phyloP scores from a whole-genome alignment of 1,284 basidiomycete genomes.

The Anthracocystis setariae region DNA sequence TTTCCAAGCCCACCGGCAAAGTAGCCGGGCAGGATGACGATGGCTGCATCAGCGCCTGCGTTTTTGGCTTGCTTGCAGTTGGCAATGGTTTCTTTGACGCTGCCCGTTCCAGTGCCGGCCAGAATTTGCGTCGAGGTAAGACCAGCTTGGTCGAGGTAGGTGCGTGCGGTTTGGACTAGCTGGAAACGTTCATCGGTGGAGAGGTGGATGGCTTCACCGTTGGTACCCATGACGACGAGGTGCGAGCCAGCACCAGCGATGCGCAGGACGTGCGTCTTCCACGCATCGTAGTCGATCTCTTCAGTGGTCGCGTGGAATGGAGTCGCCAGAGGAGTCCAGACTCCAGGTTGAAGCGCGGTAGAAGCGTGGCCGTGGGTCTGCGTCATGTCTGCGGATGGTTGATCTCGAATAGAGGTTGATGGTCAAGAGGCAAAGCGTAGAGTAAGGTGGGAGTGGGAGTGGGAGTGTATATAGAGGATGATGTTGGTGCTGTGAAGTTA shows the following conservation, averaged over 20 bases:
- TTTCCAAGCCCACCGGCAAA: constrained; percentile 79
- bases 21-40: constrained; percentile 85
- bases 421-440: background rate
- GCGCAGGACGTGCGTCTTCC: constrained; percentile 78
- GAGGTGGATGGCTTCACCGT: constrained; percentile 82
- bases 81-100: constrained; percentile 81
- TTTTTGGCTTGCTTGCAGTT: constrained; percentile 78
- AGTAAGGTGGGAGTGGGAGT: background rate
- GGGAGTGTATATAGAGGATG: background rate
- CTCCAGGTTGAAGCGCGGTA: constrained; percentile 72
- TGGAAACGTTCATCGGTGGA: constrained; percentile 77
- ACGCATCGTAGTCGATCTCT: constrained; percentile 80
- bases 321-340: constrained; percentile 85
- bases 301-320: constrained; percentile 80
- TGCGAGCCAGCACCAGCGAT: constrained; percentile 78
- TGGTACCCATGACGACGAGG: constrained; percentile 82
- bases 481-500: too few relatives aligned
- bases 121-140: constrained; percentile 77
- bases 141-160: constrained; percentile 77
- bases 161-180: constrained; percentile 78
- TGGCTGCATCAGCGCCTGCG: constrained; percentile 83
- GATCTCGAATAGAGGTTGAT: background rate
- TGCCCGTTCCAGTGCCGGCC: constrained; percentile 82
- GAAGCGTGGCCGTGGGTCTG: constrained; percentile 20
- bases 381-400: constrained; percentile 15